Evolutionary conservation across 768 basidiomycete genomes (phyloP), one percentile per base, ranked within the genome.

Genomic region (Leccinum variicolor): DNA sequence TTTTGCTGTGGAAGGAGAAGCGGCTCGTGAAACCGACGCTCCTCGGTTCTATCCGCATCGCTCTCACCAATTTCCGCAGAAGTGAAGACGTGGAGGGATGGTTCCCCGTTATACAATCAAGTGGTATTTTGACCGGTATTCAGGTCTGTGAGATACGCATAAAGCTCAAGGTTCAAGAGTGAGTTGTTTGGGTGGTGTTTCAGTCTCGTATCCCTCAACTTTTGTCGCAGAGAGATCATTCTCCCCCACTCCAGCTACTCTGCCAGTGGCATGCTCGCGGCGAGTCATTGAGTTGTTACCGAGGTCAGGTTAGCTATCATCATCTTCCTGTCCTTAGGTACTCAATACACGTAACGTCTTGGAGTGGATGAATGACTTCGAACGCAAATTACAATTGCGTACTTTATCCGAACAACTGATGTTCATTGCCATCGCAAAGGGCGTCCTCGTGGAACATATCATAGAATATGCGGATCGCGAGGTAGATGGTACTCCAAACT

Each of bases 31-130:
- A 84, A 67, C 81, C 85, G 4, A 61, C 70, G 4, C 65, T 79
- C 19, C 64, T 91, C 39, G 92, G 92, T 23, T 79, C 77, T 26
- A 79, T 86, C 21, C 78, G 78, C 23, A 83, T 95, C 53, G 75
- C 84, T 2, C 76, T 94, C 23, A 73, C 73, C 9, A 89, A 88
- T 65, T 90, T 94, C 64, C 82, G 86, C 23, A 79, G 92, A 25
- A 84, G 86, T 17, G 89, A 92, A 62, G 69, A 75, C 4, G 79
- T 90, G 6, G 92, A 94, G 67, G 92, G 92, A 14, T 94, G 90
- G 90, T 94, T 86, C 71, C 88, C 91, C 14, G 82, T 92, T 3
- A 74, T 89, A 53, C 79, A 81, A 43, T 67, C 75, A 43, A 82
- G 79, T 39, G 72, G 78, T 10, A 66, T 77, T 41, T 73, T 78